A percentile compares a stretch with the other conserved stretches of the same genome.
Evolutionary conservation across 768 basidiomycete genomes (phyloP).

Genomic region (Mrakia frigida): DNA sequence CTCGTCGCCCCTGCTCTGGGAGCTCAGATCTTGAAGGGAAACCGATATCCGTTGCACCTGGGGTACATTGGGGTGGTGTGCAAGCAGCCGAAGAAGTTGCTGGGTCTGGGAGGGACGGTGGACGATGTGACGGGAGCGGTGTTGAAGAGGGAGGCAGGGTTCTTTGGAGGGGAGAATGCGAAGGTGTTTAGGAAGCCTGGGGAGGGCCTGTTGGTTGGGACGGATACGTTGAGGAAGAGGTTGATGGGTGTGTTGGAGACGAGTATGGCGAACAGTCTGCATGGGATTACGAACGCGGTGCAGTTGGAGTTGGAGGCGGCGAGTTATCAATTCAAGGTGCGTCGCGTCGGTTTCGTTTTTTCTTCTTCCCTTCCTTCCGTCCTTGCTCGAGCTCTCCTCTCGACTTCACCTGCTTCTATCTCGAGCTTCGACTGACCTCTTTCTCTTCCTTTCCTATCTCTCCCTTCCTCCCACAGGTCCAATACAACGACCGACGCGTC

Average conservation of each 20-base stretch:
- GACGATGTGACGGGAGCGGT: constrained; percentile 47
- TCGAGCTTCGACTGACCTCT: too few relatives aligned
- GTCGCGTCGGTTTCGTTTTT: not conserved
- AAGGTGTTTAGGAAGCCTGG: constrained; percentile 39
- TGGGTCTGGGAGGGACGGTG: constrained; percentile 32
- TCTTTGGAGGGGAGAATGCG: constrained; percentile 50
- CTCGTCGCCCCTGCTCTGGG: constrained; percentile 82
- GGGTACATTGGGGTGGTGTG: constrained; percentile 96
- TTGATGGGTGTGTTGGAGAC: constrained; percentile 97
- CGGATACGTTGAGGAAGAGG: constrained; percentile 77
- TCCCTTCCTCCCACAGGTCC: constrained; percentile 37
- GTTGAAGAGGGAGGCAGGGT: constrained; percentile 51
- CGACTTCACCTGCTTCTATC: not conserved
- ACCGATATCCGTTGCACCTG: constrained; percentile 92
- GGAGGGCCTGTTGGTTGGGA: constrained; percentile 71
- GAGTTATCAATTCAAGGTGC: constrained; percentile 95
- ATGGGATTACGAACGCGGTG: constrained; percentile 93
- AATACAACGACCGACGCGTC: constrained; percentile 79
- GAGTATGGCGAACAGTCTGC: constrained; percentile 92
- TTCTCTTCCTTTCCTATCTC: too few relatives aligned
- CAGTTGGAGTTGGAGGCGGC: constrained; percentile 96
- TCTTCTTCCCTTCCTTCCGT: too few relatives aligned
- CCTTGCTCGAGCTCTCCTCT: not conserved
- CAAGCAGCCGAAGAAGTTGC: constrained; percentile 52
- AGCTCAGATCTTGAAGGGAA: constrained; percentile 71